Evolutionary conservation across 208 protist genomes (phyloP), one percentile per base, ranked within the genome.

Genomic region (Acanthamoeba castellanii): DNA sequence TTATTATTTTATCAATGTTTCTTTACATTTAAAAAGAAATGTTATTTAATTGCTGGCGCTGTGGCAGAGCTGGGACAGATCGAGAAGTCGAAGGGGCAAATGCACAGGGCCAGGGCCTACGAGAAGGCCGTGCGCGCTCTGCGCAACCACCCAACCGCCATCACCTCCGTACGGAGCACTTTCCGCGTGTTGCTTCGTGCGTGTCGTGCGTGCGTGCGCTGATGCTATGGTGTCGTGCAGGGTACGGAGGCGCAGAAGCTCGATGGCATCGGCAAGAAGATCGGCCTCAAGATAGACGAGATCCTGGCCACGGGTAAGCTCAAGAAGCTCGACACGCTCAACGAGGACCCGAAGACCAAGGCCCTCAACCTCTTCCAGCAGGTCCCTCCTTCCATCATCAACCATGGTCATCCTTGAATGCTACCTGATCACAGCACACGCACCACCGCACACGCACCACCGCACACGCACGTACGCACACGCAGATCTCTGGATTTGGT

Each of bases 251-350:
- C 72, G 14, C 72, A 81, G 81, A 74, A 95, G 50, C 59, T 95
- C 14, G 88, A 91, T 55, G 94, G 94, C 18, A 93, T 95, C 32
- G 94, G 94, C 18, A 30, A 25, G 42, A 95, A 95, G 50, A 93
- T 95, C 18, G 82, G 68, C 52, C 61, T 93, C 27, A 96, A 96
- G 47, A 90, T 96, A 8, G 57, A 96, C 59, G 95, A 96, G 45
- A 94, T 95, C 27, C 32, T 96, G 34, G 93, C 93, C 47, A 95
- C 95, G 34, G 92, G 92, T 25, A 94, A 90, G 70, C 52, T 96
- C 57, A 78, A 84, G 0, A 96, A 95, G 82, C 74, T 96, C n/a
- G 45, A 94, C n/a, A 90, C 42, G 45, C 50, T 90, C 68, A 6
- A 85, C 37, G 2, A 37, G 13, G 87, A 96, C 87, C 55, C 93